Percentiles rank a stretch among this genome's conserved stretches.
Evolutionary conservation across 1,284 basidiomycete species (phyloP).

Genomic region (Chondrostereum purpureum): DNA sequence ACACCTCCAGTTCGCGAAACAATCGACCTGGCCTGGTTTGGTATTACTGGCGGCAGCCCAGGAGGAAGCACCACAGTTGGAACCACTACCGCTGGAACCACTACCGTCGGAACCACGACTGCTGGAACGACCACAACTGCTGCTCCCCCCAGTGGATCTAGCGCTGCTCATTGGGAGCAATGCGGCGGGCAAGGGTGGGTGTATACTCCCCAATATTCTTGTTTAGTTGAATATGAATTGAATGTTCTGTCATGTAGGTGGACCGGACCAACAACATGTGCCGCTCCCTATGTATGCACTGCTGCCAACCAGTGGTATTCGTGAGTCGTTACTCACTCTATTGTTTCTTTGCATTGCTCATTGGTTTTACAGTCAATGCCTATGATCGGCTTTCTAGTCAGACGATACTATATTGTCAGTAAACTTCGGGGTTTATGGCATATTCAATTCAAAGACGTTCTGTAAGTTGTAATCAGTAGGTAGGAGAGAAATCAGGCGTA

Average conservation of each 20-base stretch:
- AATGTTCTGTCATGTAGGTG: too few relatives aligned
- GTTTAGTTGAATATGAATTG: too few relatives aligned
- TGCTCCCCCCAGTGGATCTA: not conserved
- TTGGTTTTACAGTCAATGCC: too few relatives aligned
- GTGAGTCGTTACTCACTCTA: too few relatives aligned
- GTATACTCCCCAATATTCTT: not conserved
- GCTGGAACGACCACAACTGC: not conserved
- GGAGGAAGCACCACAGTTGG: not conserved
- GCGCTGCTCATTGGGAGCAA: not conserved
- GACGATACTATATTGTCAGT: too few relatives aligned
- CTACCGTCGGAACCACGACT: constrained; percentile 1
- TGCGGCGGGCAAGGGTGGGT: not conserved
- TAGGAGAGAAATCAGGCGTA: too few relatives aligned
- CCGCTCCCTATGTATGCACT: constrained; percentile 1
- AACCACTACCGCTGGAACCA: not conserved
- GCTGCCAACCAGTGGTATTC: too few relatives aligned
- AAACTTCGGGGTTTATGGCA: too few relatives aligned
- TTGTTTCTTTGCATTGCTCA: too few relatives aligned
- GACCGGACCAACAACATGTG: constrained; percentile 4
- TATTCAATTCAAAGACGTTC: too few relatives aligned
- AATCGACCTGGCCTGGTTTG: constrained; percentile 13
- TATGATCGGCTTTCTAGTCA: too few relatives aligned
- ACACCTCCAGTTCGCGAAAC: constrained; percentile 13
- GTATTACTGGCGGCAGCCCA: constrained; percentile 2
- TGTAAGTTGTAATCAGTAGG: too few relatives aligned